Evolutionary conservation across 345 rosid species (phyloP), one percentile per base, ranked within the genome.

Genomic region (Reutealis trisperma): DNA sequence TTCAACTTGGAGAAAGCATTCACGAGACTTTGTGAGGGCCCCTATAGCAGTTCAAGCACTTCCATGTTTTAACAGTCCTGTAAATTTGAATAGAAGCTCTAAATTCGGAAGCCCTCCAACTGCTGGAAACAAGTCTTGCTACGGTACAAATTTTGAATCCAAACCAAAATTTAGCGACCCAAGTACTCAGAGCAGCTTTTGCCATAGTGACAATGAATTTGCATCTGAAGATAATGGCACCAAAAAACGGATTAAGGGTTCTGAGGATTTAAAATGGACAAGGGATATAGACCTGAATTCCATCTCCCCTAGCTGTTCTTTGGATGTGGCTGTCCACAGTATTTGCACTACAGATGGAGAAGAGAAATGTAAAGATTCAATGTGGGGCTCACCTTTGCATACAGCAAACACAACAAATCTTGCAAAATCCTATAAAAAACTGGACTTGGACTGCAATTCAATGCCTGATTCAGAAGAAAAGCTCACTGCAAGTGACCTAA

Each of bases 41-140:
- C 85, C 84, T 44, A 82, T 72, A 42, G 79, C 65, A 72, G 85
- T 81, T 81, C 87, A 86, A 75, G 87, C 87, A 49, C 85, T 84
- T 65, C 85, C 86, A 60, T 86, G 82, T 77, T 74, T 76, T 61
- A 74, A 67, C 42, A 70, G 69, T 65, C 6, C 75, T 75, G 51
- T 37, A 54, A 32, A 22, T 19, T 67, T 67, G 60, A 52, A 69
- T 13, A 75, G 67, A 76, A 61, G 75, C 66, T 71, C 79, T 15
- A 75, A 77, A 32, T 63, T 45, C 8, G 3, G 69, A 34, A 75
- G 79, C 75, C 68, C 67, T 64, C 13, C 30, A 49, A 62, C 59
- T 72, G 1, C 60, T 34, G 72, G 77, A 58, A 15, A 69, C 25
- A 67, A 49, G 63, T 41, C 63, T 79, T 66, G 19, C 67, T 9